Base-by-base conservation (phyloP, 2,329 filamentous ascomycete species). In the Curvularia verruculosa region DNA sequence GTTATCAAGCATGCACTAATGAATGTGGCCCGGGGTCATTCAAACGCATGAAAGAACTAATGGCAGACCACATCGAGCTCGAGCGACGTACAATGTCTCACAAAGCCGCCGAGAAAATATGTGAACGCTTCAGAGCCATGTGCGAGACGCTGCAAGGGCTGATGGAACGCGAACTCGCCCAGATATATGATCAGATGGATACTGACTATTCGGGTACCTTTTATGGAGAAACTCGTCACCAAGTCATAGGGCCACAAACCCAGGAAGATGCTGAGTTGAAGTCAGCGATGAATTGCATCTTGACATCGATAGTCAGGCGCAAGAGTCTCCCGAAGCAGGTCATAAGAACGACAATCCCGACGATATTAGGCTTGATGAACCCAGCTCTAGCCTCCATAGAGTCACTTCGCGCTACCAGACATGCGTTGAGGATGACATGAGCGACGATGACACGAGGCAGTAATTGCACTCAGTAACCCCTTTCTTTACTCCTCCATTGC, bases 11-110 rank as follows among this genome's bases (percentile, higher is more conserved):
- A 0, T 86, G 83, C 64, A 59, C 69, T 4, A 61, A 70, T 0
- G 82, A 86, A 64, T 37, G 39, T n/a, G 83, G 80, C 67, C 3
- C 36, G 0, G 84, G 85, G 2, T 75, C 68, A 10, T 85, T 75
- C 65, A 71, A 54, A 34, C 78, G 84, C 2, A 87, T 87, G 82
- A 86, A 85, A 60, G 55, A 46, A 0, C 59, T 74, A 24, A 85
- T 87, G 82, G 52, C 52, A 0, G 40, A 61, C 0, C 78, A 85
- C 52, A 77, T 87, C 1, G 69, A 78, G 0, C 36, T 47, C 0
- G 49, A 69, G 3, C 78, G 80, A 2, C 58, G 74, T 10, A 63
- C 58, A 1, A 87, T 87, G 84, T 87, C 87, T 65, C 58, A 65
- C 2, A 60, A 76, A 4, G 81, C 82, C 0, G 78, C 77, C 0